Percentiles rank a stretch among this genome's conserved stretches.
Conservation (phyloP, 208 protist species). For the Naegleria lovaniensis region DNA sequence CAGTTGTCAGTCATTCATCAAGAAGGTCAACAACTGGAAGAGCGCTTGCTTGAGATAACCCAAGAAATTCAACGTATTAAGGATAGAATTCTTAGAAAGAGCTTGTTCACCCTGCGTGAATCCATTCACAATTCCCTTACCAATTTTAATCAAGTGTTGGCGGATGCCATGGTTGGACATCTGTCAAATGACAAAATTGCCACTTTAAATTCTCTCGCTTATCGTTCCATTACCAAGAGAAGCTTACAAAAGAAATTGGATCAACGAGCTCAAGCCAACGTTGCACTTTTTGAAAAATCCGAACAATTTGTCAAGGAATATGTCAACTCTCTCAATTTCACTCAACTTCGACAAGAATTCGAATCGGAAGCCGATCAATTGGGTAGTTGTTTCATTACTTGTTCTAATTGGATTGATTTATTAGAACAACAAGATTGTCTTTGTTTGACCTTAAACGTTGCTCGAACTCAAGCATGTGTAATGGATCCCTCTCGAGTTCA, state of each 20-base stretch:
- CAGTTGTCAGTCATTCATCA: background rate
- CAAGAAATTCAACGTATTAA: background rate
- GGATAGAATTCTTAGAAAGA: background rate
- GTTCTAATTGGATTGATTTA: background rate
- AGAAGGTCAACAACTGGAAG: background rate
- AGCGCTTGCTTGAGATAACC: background rate
- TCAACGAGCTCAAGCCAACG: background rate
- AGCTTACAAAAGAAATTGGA: background rate
- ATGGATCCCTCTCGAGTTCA: background rate
- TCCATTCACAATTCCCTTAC: background rate
- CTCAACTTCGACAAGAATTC: background rate
- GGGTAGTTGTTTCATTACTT: background rate
- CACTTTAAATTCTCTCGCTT: background rate
- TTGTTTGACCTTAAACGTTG: background rate
- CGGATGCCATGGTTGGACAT: background rate
- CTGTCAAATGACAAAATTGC: conserved; percentile 6
- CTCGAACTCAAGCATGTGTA: background rate
- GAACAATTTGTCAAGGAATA: background rate
- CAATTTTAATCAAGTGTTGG: background rate
- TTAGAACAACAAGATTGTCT: background rate
- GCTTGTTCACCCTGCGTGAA: background rate
- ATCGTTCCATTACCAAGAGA: background rate
- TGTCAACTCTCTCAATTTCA: background rate
- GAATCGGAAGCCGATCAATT: background rate
- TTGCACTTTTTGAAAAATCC: background rate